Evolutionary conservation across 164 flowering plant species (phyloP), one percentile per base, ranked within the genome.

Genomic region (Kalanchoe fedtschenkoi): DNA sequence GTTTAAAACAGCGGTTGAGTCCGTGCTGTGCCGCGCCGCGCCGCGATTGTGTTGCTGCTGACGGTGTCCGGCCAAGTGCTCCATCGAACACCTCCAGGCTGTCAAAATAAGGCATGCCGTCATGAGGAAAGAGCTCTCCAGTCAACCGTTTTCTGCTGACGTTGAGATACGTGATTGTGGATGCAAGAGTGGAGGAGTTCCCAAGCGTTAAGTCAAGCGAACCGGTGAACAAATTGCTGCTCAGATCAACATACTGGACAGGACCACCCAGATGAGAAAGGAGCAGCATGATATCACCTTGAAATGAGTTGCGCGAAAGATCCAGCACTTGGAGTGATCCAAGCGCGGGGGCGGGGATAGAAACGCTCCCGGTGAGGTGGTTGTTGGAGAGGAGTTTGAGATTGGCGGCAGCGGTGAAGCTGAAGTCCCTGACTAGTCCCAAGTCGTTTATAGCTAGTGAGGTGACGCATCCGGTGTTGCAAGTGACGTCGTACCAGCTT

Each of bases 21-120:
- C n/a, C n/a, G n/a, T n/a, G n/a, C n/a, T n/a, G n/a, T n/a, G n/a
- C n/a, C n/a, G n/a, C n/a, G n/a, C n/a, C n/a, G n/a, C n/a, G n/a
- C n/a, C n/a, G n/a, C n/a, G n/a, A n/a, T n/a, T n/a, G n/a, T n/a
- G n/a, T n/a, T n/a, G n/a, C n/a, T n/a, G n/a, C n/a, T n/a, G n/a
- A n/a, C n/a, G n/a, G n/a, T n/a, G n/a, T n/a, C n/a, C n/a, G n/a
- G n/a, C n/a, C n/a, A n/a, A n/a, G n/a, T n/a, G n/a, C n/a, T n/a
- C n/a, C 85, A 79, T 87, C 95, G 66, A 87, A 80, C 62, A 80
- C 87, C 74, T 81, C 82, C 62, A 87, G 74, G 60, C 67, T 80
- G 67, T 83, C 87, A 59, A 87, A 81, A 66, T 37, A 77, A 19
- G 85, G 82, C 68, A 80, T 76, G 37, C 82, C 90, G 77, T 79